phyloP scores from a whole-genome alignment of 2,329 filamentous ascomycete genomes.

The Drechslerella stenobrocha region DNA sequence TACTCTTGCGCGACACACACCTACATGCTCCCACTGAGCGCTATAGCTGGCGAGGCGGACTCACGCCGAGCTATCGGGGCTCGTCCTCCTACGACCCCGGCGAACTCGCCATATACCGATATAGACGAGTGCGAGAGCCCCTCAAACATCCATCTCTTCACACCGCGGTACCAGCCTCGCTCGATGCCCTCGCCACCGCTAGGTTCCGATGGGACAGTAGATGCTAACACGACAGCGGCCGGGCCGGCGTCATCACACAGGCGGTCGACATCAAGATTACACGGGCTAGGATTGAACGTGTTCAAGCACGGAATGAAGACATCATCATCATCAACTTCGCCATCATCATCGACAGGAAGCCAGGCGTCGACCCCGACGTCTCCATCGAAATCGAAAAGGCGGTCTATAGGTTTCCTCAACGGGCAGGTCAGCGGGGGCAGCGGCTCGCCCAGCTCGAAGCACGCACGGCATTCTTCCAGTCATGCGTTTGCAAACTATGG shows the following conservation, averaged over 20 bases:
- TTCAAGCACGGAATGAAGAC: constrained; percentile 41
- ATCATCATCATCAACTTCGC: neutral
- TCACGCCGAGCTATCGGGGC: constrained; percentile 37
- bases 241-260: constrained; percentile 12
- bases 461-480: constrained; percentile 38
- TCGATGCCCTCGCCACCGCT: constrained; percentile 45
- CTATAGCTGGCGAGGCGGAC: constrained; percentile 45
- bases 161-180: constrained; percentile 42
- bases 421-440: neutral
- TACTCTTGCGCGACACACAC: constrained; percentile 1
- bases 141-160: constrained; percentile 21
- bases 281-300: constrained; percentile 42
- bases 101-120: constrained; percentile 36
- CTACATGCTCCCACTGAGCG: constrained; percentile 32
- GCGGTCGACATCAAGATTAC: constrained; percentile 25
- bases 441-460: constrained; percentile 28
- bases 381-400: constrained; percentile 31
- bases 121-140: constrained; percentile 28
- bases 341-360: constrained; percentile 4
- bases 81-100: constrained; percentile 24
- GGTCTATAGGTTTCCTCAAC: constrained; percentile 27
- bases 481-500: constrained; percentile 33
- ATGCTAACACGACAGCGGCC: constrained; percentile 9
- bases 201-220: constrained; percentile 24
- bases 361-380: constrained; percentile 32